Percentiles rank a stretch among this genome's conserved stretches.
phyloP scores from a whole-genome alignment of 2,329 filamentous ascomycete species.

The Hypomyces perniciosus region DNA sequence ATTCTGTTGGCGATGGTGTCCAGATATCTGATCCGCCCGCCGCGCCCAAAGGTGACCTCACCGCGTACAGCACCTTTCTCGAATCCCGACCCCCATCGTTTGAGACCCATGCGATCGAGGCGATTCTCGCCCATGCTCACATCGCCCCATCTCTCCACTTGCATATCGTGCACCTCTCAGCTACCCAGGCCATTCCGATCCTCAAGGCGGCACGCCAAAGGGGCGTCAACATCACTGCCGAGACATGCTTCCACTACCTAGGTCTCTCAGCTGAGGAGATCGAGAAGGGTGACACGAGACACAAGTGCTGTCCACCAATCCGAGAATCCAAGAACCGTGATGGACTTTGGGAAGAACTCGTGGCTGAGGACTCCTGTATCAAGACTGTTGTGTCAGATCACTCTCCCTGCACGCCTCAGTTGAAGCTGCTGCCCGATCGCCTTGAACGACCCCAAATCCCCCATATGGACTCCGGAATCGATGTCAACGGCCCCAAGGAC shows the following conservation, averaged over 20 bases:
- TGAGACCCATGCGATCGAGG: slow-evolving; percentile 82
- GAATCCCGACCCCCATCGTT: slow-evolving; percentile 83
- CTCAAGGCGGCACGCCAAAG: slow-evolving; percentile 64
- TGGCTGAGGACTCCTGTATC: slow-evolving; percentile 68
- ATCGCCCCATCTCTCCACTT: slow-evolving; percentile 76
- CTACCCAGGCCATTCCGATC: slow-evolving; percentile 79
- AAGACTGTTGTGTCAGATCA: slow-evolving; percentile 91
- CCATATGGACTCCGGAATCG: slow-evolving; percentile 49
- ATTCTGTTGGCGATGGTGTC: slow-evolving; percentile 72
- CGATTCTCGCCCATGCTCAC: slow-evolving; percentile 76
- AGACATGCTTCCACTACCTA: slow-evolving; percentile 95
- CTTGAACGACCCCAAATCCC: slow-evolving; percentile 39
- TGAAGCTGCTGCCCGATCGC: slow-evolving; percentile 76
- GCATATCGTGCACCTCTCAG: slow-evolving; percentile 90
- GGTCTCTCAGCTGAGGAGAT: slow-evolving; percentile 78
- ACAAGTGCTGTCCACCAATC: slow-evolving; percentile 95
- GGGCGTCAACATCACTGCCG: slow-evolving; percentile 83
- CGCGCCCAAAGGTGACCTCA: slow-evolving; percentile 64
- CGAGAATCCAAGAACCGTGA: slow-evolving; percentile 76
- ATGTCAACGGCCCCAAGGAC: slow-evolving; percentile 35
- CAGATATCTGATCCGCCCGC: slow-evolving; percentile 64
- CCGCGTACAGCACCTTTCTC: slow-evolving; percentile 83
- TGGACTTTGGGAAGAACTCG: slow-evolving; percentile 78
- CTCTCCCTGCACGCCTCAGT: slow-evolving; percentile 88
- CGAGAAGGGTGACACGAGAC: slow-evolving; percentile 76